Base-by-base conservation (phyloP, 805 yeast species). In the Metschnikowia shivogae region DNA sequence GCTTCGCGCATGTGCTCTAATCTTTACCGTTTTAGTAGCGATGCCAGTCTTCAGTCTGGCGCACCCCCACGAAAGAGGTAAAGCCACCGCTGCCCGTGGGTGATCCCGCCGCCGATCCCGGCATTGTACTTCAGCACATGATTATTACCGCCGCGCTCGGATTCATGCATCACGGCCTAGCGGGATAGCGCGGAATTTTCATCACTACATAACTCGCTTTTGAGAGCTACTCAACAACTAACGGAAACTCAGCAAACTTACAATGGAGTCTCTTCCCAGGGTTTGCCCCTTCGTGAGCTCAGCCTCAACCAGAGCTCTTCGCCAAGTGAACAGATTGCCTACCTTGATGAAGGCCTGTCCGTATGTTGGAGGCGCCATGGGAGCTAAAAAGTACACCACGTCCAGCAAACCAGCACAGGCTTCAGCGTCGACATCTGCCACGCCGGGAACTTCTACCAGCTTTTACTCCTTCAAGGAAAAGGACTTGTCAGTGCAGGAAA, bases 251-350 rank as follows among this genome's bases (percentile, higher is more conserved):
- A 37, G 7, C 20, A 27, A 12, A 11, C 9, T 11, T 29, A 43
- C 19, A 19, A 89, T 89, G 97, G 97, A 89, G 62, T 65, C 87
- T 22, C 64, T 88, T 42, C 86, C 96, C 19, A 76, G 73, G 53
- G 79, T 86, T 42, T 90, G 97, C 63, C 97, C 97, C 19, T 90
- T 87, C 64, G 80, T 90, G 58, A 78, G 79, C 60, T 64, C 81
- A 20, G 72, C 81, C 20, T 74, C 86, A 4, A 70, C 83, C 17
- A 70, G 78, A 41, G 74, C 83, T 12, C 70, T 88, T 60, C 80
- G 84, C 57, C 70, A 73, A 51, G 60, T 86, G 54, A 74, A 83
- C 42, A 61, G 63, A 17, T 54, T 62, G 45, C 61, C 76, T 28
- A 65, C 61, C 30, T 76, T 85, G 60, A 70, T 38, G 43, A 65